Evolutionary conservation across 164 flowering plant species (phyloP), one percentile per base, ranked within the genome.

Genomic region (Houttuynia cordata): DNA sequence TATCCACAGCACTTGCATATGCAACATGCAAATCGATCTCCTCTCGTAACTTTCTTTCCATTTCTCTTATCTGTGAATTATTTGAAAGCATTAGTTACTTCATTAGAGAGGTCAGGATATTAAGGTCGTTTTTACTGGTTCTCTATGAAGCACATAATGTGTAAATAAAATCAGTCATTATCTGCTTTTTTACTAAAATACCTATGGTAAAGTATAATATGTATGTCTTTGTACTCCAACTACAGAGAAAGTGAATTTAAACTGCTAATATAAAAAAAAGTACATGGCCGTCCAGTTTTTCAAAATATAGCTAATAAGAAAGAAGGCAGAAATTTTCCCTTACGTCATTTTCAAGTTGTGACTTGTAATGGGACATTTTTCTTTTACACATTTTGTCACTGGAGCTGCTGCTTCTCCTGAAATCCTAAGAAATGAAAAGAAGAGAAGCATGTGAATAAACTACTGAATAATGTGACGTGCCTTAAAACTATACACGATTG

Each of bases 321-420:
- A 37, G 22, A 14, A 57, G 42, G 24, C 37, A 55, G 17, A 23
- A 18, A 51, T 24, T n/a, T 57, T 47, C 25, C 57, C 77, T 74
- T 65, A 77, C 80, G 51, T 77, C 80, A 57, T 71, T 66, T 64
- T 77, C 75, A 45, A 77, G 80, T 59, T 62, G 73, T 60, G 62
- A 64, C 65, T 61, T 74, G 64, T 77, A 69, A 41, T 53, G 58
- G 20, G 54, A 57, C 64, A 40, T 69, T 24, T 60, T 64, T 56
- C 61, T 63, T 21, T 60, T 42, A 50, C 55, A 62, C 64, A 40
- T 61, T 24, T 45, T 52, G 17, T 62, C 68, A 40, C 53, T 64
- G 30, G 42, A 37, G 51, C 52, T 64, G 18, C 60, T 59, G n/a
- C 24, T 34, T 5, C 12, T 57, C 52, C 49, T 49, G 21, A 22